Conservation (phyloP, 176 grass and related monocot genomes). For the Raddia guianensis region DNA sequence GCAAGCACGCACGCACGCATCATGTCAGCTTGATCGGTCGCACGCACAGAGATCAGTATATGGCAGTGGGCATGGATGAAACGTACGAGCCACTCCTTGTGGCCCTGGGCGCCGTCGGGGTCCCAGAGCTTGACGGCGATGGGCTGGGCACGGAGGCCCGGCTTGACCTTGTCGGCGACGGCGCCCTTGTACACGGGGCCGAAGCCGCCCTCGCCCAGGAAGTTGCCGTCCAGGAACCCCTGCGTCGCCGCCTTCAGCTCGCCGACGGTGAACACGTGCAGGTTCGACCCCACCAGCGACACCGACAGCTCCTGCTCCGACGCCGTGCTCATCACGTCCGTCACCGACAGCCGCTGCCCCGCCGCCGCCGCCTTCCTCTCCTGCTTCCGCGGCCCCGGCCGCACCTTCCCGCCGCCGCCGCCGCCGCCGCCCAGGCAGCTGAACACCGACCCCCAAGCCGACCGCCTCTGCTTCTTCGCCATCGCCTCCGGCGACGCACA, state of each 20-base stretch:
- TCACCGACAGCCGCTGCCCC: constrained; percentile 60
- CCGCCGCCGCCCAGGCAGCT: constrained; percentile 6
- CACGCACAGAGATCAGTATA: too few relatives aligned
- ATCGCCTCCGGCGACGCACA: background rate
- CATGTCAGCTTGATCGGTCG: too few relatives aligned
- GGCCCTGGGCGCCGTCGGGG: constrained; percentile 69
- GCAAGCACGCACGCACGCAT: background rate
- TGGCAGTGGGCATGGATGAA: background rate
- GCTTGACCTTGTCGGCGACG: constrained; percentile 65
- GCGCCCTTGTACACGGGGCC: constrained; percentile 73
- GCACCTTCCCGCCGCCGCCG: constrained; percentile 33
- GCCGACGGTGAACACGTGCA: constrained; percentile 69
- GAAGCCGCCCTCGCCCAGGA: constrained; percentile 77
- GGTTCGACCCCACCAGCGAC: constrained; percentile 74
- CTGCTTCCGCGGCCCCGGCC: constrained; percentile 20
- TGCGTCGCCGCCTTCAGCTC: constrained; percentile 69
- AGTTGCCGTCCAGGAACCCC: constrained; percentile 65
- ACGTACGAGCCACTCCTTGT: constrained; percentile 84
- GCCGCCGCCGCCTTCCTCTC: background rate
- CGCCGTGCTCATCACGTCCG: constrained; percentile 58
- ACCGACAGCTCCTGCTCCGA: constrained; percentile 80
- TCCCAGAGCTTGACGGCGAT: constrained; percentile 92
- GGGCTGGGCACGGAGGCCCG: constrained; percentile 61
- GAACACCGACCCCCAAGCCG: constrained; percentile 29
- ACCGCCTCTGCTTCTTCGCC: constrained; percentile 24